These are phyloP conservation scores for Cryptococcus sp. DNA, from an alignment of 1,284 basidiomycete species.

Conservation along the genomic window DNA sequence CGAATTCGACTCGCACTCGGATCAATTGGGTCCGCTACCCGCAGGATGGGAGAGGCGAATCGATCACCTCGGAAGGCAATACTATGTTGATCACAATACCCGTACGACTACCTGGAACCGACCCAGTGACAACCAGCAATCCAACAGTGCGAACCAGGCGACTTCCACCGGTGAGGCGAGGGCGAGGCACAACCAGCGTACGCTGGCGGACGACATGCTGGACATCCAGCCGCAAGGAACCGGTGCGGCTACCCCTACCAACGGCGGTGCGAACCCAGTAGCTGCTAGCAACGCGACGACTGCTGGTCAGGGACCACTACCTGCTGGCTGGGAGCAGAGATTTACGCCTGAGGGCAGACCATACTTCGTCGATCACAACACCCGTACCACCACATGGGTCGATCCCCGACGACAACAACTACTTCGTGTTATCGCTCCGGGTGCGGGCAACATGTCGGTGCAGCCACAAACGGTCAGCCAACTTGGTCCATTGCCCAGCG, in stretches of 20 bases:
- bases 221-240: conserved; percentile 53
- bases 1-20: conserved; percentile 81
- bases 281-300: conserved; percentile 63
- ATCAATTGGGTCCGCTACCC: conserved; percentile 77
- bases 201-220: conserved; percentile 76
- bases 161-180: conserved; percentile 66
- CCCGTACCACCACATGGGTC: conserved; percentile 96
- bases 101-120: conserved; percentile 94
- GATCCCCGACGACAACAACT: conserved; percentile 90
- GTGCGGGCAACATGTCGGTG: conserved; percentile 72
- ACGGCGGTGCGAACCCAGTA: conserved; percentile 26
- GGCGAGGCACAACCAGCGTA: conserved; percentile 73
- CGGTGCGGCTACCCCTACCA: conserved; percentile 28
- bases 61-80: conserved; percentile 82
- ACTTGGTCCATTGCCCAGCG: conserved; percentile 91
- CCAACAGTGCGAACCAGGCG: conserved; percentile 55
- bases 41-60: conserved; percentile 90
- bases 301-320: conserved; percentile 77
- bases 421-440: conserved; percentile 81
- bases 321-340: conserved; percentile 97
- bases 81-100: conserved; percentile 93
- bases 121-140: conserved; percentile 55
- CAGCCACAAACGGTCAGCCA: conserved; percentile 82
- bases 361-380: conserved; percentile 96
- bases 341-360: conserved; percentile 96